phyloP scores from a whole-genome alignment of 208 protist species.

The Borovskyia barvae region DNA sequence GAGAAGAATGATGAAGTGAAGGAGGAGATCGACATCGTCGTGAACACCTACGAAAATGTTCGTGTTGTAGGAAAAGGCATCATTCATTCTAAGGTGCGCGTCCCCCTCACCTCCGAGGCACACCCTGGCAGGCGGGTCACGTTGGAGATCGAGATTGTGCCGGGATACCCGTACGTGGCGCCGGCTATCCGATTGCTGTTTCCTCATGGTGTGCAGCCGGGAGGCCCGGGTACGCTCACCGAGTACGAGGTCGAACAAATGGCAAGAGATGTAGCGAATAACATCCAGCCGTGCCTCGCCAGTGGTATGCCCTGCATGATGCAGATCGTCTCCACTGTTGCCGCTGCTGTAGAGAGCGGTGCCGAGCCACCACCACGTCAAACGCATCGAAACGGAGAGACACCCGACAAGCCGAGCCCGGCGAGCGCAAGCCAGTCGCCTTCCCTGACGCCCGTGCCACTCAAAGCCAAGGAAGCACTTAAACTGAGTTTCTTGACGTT shows the following conservation, averaged over 20 bases:
- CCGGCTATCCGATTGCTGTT: conserved; percentile 49
- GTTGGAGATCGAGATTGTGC: conserved; percentile 56
- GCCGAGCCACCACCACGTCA: conserved; percentile 5
- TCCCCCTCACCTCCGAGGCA: conserved; percentile 42
- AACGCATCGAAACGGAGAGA: conserved; percentile 5
- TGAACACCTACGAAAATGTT: conserved; percentile 61
- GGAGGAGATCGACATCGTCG: conserved; percentile 71
- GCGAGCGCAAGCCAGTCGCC: conserved; percentile 21
- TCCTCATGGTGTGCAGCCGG: conserved; percentile 25
- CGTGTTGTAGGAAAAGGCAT: conserved; percentile 35
- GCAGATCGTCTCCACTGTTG: conserved; percentile 66
- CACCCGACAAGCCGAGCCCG: not conserved
- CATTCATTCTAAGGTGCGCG: conserved; percentile 41
- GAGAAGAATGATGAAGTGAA: conserved; percentile 44
- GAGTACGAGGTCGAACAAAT: conserved; percentile 44
- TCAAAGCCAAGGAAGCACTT: conserved; percentile 59
- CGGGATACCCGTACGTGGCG: conserved; percentile 68
- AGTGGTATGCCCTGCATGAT: conserved; percentile 65
- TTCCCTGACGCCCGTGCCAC: conserved; percentile 47
- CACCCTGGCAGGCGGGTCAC: conserved; percentile 35
- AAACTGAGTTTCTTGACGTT: conserved; percentile 63
- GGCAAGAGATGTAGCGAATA: conserved; percentile 43
- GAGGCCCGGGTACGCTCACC: conserved; percentile 22
- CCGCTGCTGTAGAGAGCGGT: conserved; percentile 33
- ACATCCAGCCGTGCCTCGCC: conserved; percentile 52